Conservation (phyloP, 2,329 filamentous ascomycete genomes). For the Aspergillus spinulosporus region DNA sequence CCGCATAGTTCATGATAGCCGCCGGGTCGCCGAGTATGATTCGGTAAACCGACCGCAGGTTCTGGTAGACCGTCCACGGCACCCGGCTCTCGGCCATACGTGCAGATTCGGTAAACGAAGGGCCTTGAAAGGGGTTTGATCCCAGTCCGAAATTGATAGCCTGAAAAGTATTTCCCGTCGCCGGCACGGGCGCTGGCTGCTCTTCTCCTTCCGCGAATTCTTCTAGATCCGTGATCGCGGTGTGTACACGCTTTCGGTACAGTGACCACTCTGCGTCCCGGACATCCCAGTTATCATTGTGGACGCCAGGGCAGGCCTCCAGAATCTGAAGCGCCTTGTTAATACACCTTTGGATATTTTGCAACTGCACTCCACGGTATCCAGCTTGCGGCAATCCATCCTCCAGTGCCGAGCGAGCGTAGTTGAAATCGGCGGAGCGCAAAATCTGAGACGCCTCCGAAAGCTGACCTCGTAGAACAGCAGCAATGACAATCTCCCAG, state of each 20-base stretch:
- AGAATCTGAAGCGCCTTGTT: slow-evolving; percentile 69
- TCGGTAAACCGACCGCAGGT: slow-evolving; percentile 75
- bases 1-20: slow-evolving; percentile 72
- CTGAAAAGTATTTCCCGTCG: slow-evolving; percentile 47
- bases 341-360: slow-evolving; percentile 72
- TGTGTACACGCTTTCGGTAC: slow-evolving; percentile 73
- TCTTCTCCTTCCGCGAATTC: slow-evolving; percentile 76
- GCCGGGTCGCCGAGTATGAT: slow-evolving; percentile 74
- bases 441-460: slow-evolving; percentile 66
- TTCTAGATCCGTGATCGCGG: slow-evolving; percentile 69
- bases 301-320: slow-evolving; percentile 68
- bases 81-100: slow-evolving; percentile 79
- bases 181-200: slow-evolving; percentile 43
- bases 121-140: slow-evolving; percentile 18
- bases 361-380: slow-evolving; percentile 74
- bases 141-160: slow-evolving; percentile 50
- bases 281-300: slow-evolving; percentile 73
- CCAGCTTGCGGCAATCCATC: slow-evolving; percentile 64
- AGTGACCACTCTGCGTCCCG: slow-evolving; percentile 78
- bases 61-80: slow-evolving; percentile 88
- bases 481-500: slow-evolving; percentile 79
- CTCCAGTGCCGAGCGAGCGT: slow-evolving; percentile 65
- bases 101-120: slow-evolving; percentile 65
- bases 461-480: slow-evolving; percentile 74
- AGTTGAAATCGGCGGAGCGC: slow-evolving; percentile 72